Conservation (phyloP, 2,329 filamentous ascomycete genomes). For the Diaporthe sp. region DNA sequence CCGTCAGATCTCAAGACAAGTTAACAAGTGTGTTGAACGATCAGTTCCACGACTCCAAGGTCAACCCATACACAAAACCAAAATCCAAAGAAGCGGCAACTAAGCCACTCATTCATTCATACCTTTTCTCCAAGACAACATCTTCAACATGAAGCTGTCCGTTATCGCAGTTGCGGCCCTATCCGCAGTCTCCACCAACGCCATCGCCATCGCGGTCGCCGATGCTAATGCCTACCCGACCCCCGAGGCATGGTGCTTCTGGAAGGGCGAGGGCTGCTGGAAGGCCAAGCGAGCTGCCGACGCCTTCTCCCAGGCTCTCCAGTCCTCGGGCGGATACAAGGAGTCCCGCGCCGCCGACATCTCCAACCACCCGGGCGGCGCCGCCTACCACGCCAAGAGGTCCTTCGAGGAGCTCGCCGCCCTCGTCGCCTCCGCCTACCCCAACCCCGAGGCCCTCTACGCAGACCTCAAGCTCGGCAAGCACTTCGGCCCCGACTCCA, state of each 20-base stretch:
- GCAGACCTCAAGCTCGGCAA: slow-evolving; percentile 48
- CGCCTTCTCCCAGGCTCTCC: slow-evolving; percentile 50
- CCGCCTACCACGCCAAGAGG: slow-evolving; percentile 56
- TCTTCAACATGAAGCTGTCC: slow-evolving; percentile 50
- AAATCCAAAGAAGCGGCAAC: not conserved
- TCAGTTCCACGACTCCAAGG: slow-evolving; percentile 37
- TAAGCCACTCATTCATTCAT: slow-evolving; percentile 15
- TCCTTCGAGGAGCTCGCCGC: slow-evolving; percentile 56
- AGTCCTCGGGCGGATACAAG: slow-evolving; percentile 45
- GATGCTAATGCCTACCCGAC: slow-evolving; percentile 45
- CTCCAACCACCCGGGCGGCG: slow-evolving; percentile 53
- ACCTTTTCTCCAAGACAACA: not conserved
- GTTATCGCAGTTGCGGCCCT: slow-evolving; percentile 47
- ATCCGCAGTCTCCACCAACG: slow-evolving; percentile 45
- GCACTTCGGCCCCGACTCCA: slow-evolving; percentile 45
- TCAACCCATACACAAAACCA: slow-evolving; percentile 26
- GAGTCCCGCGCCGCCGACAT: slow-evolving; percentile 48
- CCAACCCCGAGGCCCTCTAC: slow-evolving; percentile 52
- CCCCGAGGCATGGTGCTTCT: slow-evolving; percentile 50
- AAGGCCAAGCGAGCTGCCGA: slow-evolving; percentile 58
- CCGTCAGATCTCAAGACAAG: slow-evolving; percentile 37
- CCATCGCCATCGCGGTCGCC: slow-evolving; percentile 47
- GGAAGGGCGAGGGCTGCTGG: slow-evolving; percentile 58
- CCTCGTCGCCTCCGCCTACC: slow-evolving; percentile 51
- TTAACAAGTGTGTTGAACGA: slow-evolving; percentile 39